Percentiles rank a stretch among this genome's conserved stretches.
Evolutionary conservation across 768 basidiomycete genomes (phyloP).

Genomic region (Rubroboletus satanas): DNA sequence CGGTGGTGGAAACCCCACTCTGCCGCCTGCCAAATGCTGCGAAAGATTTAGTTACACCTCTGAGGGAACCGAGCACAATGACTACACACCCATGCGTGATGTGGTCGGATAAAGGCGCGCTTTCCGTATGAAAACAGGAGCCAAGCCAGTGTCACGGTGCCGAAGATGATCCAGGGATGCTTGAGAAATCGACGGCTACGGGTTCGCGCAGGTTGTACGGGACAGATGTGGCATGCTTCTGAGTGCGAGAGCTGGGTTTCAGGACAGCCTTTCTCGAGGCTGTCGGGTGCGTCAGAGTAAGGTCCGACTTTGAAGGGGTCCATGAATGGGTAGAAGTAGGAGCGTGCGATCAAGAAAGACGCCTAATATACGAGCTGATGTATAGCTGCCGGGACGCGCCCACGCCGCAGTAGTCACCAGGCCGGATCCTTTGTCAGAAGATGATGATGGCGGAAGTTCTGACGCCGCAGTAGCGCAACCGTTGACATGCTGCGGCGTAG

Average conservation of each 20-base stretch:
- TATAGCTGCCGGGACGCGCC: not conserved
- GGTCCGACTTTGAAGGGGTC: constrained; percentile 4
- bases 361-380: not conserved
- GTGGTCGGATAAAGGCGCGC: not conserved
- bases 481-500: not conserved
- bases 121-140: constrained; percentile 6
- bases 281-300: constrained; percentile 1
- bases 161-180: constrained; percentile 5
- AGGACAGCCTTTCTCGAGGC: constrained; percentile 20
- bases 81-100: constrained; percentile 8
- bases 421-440: not conserved
- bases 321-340: constrained; percentile 7
- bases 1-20: not conserved
- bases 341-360: not conserved
- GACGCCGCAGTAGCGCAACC: too few species aligned
- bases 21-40: constrained; percentile 6
- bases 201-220: not conserved
- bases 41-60: not conserved
- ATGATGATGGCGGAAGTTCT: not conserved
- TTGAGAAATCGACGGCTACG: constrained; percentile 6
- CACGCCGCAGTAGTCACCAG: not conserved
- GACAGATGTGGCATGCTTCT: not conserved
- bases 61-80: not conserved
- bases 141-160: constrained; percentile 11
- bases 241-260: not conserved